Conservation (phyloP, 208 protist genomes). For the Wallacemonas sp. region DNA sequence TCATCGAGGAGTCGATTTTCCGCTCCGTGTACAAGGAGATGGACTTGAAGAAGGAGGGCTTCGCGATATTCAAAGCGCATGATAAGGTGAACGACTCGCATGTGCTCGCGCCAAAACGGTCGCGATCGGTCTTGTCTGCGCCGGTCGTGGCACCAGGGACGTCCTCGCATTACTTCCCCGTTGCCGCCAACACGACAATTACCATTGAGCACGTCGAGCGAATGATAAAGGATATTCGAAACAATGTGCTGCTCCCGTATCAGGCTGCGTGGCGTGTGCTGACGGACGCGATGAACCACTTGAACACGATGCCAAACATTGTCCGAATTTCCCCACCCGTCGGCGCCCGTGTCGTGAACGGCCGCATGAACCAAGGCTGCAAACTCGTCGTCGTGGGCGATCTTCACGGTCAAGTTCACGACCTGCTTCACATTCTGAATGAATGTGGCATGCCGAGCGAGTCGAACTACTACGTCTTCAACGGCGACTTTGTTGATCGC, state of each 20-base stretch:
- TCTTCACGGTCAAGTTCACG: slow-evolving; percentile 85
- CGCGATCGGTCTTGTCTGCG: slow-evolving; percentile 61
- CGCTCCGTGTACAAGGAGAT: slow-evolving; percentile 84
- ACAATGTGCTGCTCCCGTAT: slow-evolving; percentile 76
- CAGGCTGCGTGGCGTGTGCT: slow-evolving; percentile 82
- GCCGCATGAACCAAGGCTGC: slow-evolving; percentile 71
- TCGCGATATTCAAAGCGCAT: slow-evolving; percentile 84
- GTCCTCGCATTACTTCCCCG: slow-evolving; percentile 80
- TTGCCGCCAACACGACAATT: slow-evolving; percentile 54
- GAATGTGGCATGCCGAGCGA: slow-evolving; percentile 82
- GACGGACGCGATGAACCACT: slow-evolving; percentile 80
- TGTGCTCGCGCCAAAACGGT: slow-evolving; percentile 71
- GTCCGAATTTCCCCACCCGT: slow-evolving; percentile 68
- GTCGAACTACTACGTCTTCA: slow-evolving; percentile 88
- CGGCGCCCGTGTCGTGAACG: slow-evolving; percentile 69
- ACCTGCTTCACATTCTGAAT: slow-evolving; percentile 84
- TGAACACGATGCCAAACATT: slow-evolving; percentile 86
- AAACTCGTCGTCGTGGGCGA: slow-evolving; percentile 90
- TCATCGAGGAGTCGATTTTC: slow-evolving; percentile 83
- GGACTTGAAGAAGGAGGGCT: slow-evolving; percentile 87
- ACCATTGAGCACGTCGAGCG: slow-evolving; percentile 66
- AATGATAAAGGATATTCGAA: slow-evolving; percentile 72
- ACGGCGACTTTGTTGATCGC: slow-evolving; percentile 98
- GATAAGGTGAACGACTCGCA: slow-evolving; percentile 80
- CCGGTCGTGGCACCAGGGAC: slow-evolving; percentile 68